Evolutionary conservation across 768 basidiomycete genomes (phyloP), one percentile per base, ranked within the genome.

Genomic region (Russula earlei): DNA sequence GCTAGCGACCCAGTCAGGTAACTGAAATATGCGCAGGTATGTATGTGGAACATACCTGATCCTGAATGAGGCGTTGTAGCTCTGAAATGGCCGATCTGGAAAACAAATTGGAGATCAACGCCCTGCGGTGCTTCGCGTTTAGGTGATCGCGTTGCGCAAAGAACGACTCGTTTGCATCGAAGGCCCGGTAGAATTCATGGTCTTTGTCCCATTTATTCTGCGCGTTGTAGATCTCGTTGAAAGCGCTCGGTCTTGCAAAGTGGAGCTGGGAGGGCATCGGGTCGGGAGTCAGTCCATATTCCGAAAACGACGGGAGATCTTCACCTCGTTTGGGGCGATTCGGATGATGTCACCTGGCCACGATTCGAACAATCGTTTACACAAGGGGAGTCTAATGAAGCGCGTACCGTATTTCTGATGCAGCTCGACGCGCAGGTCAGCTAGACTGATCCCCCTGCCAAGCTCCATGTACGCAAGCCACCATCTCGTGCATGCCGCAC

Each of bases 161-260:
- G 3, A 70, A 67, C 4, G 74, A 72, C 24, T 65, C 63, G 22
- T 66, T 62, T 15, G 66, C 65, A 10, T 68, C 69, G 61, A 76
- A 76, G 50, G 67, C 69, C n/a, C 55, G 52, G 52, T 76, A 76
- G 43, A 72, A 70, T 7, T 44, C 40, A 20, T 67, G 59, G 19
- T 76, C 75, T 55, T 77, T 77, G 24, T 67, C 66, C 55, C 75
- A 69, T 36, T 64, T 68, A 40, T 55, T 55, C 24, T 58, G 57
- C 2, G 25, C 12, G 22, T 38, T 58, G 42, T 58, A 58, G 9
- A 58, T 58, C 27, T 58, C 57, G 11, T 58, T 49, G 47, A 55
- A 58, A 12, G 27, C 57, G 4, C 25, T 33, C 14, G 52, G 57
- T 20, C 42, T 36, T 8, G 57, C 6, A 33, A 58, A 58, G 34